Percentiles rank a stretch among this genome's conserved stretches.
These are phyloP conservation scores for Botrytis tulipae DNA, from an alignment of 2,329 filamentous ascomycete species.

Conservation along the genomic window DNA sequence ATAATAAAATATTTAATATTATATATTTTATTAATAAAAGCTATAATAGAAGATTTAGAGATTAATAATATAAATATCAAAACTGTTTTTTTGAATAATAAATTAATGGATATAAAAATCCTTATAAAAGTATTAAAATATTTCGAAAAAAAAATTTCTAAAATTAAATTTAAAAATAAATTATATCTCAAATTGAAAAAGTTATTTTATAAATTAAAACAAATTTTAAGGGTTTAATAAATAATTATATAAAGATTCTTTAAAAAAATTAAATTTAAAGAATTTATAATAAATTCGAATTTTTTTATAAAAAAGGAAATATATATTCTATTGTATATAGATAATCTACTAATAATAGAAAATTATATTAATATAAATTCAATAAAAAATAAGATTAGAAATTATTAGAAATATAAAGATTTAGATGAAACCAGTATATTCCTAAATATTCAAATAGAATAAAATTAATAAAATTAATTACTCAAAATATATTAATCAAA, in stretches of 20 bases:
- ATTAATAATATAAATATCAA: background rate
- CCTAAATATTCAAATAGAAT: background rate
- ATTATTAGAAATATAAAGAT: background rate
- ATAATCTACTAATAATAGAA: background rate
- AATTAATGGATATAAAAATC: background rate
- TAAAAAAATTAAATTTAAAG: no score
- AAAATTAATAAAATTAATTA: fast-evolving
- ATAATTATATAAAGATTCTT: no score
- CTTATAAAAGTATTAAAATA: background rate
- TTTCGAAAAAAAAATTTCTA: background rate
- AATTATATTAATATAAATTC: background rate
- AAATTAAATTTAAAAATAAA: background rate
- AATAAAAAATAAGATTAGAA: background rate
- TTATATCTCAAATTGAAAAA: background rate
- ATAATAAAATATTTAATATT: background rate
- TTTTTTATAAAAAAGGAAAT: background rate
- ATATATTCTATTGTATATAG: background rate
- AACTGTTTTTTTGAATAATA: background rate
- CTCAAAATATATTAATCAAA: background rate
- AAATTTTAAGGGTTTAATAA: no score
- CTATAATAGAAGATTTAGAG: background rate
- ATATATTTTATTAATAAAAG: background rate
- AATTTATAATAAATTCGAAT: background rate
- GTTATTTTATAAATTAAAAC: no score
- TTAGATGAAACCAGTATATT: background rate